phyloP scores from a whole-genome alignment of 1,284 basidiomycete species.

The Kwoniella shivajii region DNA sequence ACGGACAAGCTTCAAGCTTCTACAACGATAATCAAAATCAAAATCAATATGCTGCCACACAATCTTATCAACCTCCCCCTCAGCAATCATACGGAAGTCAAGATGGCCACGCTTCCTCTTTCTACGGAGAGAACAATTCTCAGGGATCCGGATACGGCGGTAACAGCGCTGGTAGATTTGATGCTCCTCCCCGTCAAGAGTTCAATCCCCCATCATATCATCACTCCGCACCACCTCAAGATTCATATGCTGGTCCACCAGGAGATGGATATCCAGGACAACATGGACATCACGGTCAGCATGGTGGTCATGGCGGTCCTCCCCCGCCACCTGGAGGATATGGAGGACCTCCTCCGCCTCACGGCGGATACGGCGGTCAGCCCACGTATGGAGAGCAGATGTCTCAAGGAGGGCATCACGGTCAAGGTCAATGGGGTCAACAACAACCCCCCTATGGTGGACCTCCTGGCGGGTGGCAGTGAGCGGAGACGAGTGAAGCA shows the following conservation, averaged over 20 bases:
- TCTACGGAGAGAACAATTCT: slow-evolving; percentile 5
- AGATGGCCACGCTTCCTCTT: neutral
- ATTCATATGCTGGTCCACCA: neutral
- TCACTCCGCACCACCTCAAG: slow-evolving; percentile 2
- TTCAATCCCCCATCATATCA: slow-evolving; percentile 7
- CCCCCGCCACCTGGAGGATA: slow-evolving; percentile 4
- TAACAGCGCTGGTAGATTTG: neutral
- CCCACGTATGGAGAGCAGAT: slow-evolving; percentile 10
- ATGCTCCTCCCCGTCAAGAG: neutral
- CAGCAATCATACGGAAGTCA: slow-evolving; percentile 5
- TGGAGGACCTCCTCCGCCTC: slow-evolving; percentile 17
- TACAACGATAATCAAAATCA: slow-evolving; percentile 3
- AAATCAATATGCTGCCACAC: slow-evolving; percentile 2
- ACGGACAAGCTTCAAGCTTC: slow-evolving; percentile 5
- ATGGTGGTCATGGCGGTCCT: slow-evolving; percentile 6
- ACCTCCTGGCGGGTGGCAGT: slow-evolving; percentile 22
- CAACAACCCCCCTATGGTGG: slow-evolving; percentile 23
- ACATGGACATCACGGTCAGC: neutral
- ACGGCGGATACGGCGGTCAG: slow-evolving; percentile 7
- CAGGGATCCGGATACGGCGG: neutral
- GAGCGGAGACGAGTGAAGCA: neutral
- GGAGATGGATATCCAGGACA: slow-evolving; percentile 14
- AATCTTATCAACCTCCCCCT: slow-evolving; percentile 9
- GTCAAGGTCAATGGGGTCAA: slow-evolving; percentile 12
- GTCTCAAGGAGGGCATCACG: slow-evolving; percentile 11